Base-by-base conservation (phyloP, 2,329 filamentous ascomycete species). In the Camillea tinctor region DNA sequence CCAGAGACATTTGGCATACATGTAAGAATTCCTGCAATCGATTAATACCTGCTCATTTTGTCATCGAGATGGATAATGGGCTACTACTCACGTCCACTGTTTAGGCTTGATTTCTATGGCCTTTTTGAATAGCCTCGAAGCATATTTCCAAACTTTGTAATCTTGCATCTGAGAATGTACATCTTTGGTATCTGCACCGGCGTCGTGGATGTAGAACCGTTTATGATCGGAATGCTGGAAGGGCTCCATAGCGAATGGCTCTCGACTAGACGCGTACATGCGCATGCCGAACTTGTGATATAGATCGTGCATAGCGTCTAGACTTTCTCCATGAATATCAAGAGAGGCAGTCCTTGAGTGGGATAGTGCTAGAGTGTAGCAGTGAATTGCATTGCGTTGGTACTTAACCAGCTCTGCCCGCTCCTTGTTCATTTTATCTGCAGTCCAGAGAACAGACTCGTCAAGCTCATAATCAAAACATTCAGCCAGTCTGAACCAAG, bases 371-470 rank as follows among this genome's bases (percentile, higher is more conserved):
- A 87, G 77, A 0, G 82, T 85, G 68, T 91, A 92, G 72, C 91
- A 94, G 73, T 96, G 92, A 52, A 96, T 93, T 1, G 92, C 88
- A 68, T 86, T 87, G 30, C 92, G 86, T 73, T 97, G 92, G 62
- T 90, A 84, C 55, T 86, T 87, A 22, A 92, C 84, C 51, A 96
- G 76, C 60, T 96, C 92, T 3, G 80, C 78, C 58, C 90, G 87
- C 68, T 90, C 89, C 72, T 90, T 94, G 75, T 96, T 96, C 76
- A 96, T 88, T 75, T 96, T 96, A 67, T 96, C 92, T 0, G 92
- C 91, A 20, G 89, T 90, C 93, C 93, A 96, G 4, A 93, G 85
- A 4, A 96, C 90, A 6, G 88, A 86, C 73, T 97, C 93, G 64
- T 97, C 93, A 15, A 96, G 79, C 68, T 96, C 92, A 55, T 91